These are phyloP conservation scores for Lactifluus rugatus DNA, from an alignment of 768 basidiomycete genomes.

Conservation along the genomic window DNA sequence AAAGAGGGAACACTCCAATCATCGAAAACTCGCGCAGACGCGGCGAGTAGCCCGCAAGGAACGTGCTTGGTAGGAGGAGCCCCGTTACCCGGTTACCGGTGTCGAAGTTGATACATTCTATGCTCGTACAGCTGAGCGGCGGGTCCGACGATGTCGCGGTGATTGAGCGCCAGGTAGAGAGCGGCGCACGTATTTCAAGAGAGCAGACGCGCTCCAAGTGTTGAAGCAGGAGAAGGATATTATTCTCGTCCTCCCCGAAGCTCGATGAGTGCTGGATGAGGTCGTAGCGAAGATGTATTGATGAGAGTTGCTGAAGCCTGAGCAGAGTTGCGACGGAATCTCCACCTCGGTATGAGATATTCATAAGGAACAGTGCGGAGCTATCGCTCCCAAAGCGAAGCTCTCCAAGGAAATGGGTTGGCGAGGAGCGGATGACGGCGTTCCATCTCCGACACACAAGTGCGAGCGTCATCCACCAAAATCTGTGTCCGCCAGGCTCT, in stretches of 20 bases:
- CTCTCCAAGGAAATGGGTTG: not conserved
- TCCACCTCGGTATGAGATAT: not conserved
- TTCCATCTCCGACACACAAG: slow-evolving; percentile 2
- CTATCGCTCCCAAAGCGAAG: not conserved
- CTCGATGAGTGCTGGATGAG: not conserved
- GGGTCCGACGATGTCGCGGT: not conserved
- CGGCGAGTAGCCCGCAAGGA: not conserved
- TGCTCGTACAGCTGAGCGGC: not conserved
- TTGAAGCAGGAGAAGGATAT: not conserved
- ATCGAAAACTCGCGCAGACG: not conserved
- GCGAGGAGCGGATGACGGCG: not conserved
- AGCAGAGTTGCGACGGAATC: not conserved
- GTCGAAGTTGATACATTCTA: not conserved
- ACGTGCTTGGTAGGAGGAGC: not conserved
- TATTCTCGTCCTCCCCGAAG: not conserved
- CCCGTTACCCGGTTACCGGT: not conserved
- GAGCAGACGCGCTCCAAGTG: not conserved
- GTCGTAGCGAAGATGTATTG: not conserved
- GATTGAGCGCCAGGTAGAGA: not conserved
- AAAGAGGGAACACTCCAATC: not conserved
- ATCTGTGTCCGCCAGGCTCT: not conserved
- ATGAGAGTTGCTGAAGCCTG: not conserved
- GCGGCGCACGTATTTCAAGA: not conserved
- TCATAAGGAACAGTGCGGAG: not conserved
- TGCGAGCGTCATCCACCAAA: not conserved